Conservation (phyloP, 2,329 filamentous ascomycete species). For the Penicillium sp. region DNA sequence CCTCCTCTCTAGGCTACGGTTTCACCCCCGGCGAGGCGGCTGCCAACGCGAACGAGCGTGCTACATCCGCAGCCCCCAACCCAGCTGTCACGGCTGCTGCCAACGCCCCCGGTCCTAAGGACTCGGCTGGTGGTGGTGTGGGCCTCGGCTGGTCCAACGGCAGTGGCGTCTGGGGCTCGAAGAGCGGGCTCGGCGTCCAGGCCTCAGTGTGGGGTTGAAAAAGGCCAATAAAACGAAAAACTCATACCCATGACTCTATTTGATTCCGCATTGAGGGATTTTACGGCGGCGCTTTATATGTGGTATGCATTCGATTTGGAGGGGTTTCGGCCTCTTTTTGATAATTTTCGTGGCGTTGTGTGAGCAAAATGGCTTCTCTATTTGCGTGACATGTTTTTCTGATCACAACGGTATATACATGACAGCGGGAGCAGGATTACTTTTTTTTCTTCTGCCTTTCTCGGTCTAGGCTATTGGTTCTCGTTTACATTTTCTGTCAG, state of each 20-base stretch:
- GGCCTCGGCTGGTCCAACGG: constrained; percentile 74
- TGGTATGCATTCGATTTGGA: constrained; percentile 20
- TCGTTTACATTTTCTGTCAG: constrained; percentile 1
- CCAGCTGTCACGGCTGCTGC: constrained; percentile 50
- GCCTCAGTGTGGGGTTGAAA: constrained; percentile 89
- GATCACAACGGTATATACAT: constrained; percentile 36
- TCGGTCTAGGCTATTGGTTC: constrained; percentile 3
- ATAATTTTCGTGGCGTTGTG: constrained; percentile 29
- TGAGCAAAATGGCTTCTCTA: constrained; percentile 10
- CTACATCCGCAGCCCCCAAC: constrained; percentile 61
- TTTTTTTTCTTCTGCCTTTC: not conserved
- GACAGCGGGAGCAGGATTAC: constrained; percentile 1
- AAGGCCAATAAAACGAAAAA: not conserved
- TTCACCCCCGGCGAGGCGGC: constrained; percentile 58
- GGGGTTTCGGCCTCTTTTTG: constrained; percentile 6
- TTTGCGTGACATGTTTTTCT: constrained; percentile 1
- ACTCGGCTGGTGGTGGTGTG: constrained; percentile 44
- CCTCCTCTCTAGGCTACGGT: constrained; percentile 81
- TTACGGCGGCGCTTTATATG: constrained; percentile 3
- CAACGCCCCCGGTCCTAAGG: constrained; percentile 33
- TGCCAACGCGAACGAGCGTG: constrained; percentile 50
- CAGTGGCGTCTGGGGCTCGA: constrained; percentile 81
- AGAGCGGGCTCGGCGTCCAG: constrained; percentile 78
- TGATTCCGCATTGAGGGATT: not conserved
- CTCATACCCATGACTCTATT: not conserved